A percentile compares a stretch with the other conserved stretches of the same genome.
These are phyloP conservation scores for Pascua sp. DNA, from an alignment of 1,284 basidiomycete genomes.

Conservation along the genomic window DNA sequence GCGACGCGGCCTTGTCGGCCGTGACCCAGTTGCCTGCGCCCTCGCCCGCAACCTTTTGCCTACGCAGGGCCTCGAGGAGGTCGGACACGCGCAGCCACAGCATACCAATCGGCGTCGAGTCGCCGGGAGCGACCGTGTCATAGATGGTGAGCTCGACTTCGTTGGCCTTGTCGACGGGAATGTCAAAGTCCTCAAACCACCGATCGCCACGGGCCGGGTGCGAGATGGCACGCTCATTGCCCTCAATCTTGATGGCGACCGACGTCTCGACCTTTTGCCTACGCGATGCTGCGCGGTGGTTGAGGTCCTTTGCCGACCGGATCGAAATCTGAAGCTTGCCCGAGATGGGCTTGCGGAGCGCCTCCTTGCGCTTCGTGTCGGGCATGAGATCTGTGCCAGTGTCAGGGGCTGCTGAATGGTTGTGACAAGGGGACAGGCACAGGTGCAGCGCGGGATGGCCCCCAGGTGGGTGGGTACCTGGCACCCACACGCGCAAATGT, in stretches of 20 bases:
- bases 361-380: conserved; percentile 85
- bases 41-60: conserved; percentile 80
- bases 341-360: conserved; percentile 85
- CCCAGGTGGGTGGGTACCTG: too few species aligned
- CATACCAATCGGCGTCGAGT: conserved; percentile 87
- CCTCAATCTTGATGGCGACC: conserved; percentile 94
- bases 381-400: conserved; percentile 49
- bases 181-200: conserved; percentile 97
- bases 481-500: too few species aligned
- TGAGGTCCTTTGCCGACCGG: conserved; percentile 86
- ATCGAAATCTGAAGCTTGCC: conserved; percentile 88
- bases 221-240: conserved; percentile 85
- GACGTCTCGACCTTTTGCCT: conserved; percentile 68
- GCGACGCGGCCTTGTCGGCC: conserved; percentile 56
- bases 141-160: conserved; percentile 97
- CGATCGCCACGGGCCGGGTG: conserved; percentile 90
- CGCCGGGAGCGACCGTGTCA: conserved; percentile 76
- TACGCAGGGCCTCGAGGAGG: conserved; percentile 86
- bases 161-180: conserved; percentile 94
- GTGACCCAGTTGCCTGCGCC: conserved; percentile 87
- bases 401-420: not conserved
- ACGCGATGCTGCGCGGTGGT: conserved; percentile 79
- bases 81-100: conserved; percentile 95
- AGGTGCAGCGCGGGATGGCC: too few species aligned
- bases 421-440: too few species aligned